Evolutionary conservation across 2,329 filamentous ascomycete genomes (phyloP), one percentile per base, ranked within the genome.

Genomic region (Claviceps pusilla): DNA sequence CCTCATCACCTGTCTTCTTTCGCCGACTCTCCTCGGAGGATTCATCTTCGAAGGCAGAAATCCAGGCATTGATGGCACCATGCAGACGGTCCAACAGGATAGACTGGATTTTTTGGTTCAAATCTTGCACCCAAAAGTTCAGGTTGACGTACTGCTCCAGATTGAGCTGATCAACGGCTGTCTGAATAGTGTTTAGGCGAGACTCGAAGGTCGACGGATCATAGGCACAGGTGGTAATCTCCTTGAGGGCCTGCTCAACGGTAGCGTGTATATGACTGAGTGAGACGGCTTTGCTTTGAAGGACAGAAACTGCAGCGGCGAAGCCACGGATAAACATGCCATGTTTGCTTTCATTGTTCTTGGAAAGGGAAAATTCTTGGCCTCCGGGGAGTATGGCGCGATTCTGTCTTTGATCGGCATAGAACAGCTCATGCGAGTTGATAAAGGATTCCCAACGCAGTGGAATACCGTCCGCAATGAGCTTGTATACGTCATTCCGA

Each of bases 401-500:
- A 61, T 58, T 78, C 51, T 71, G 68, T 55, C 69, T 64, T 52
- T 69, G 67, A 51, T 72, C 69, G 69, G 63, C 86, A 78, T 64
- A 85, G 71, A 64, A 90, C 37, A 96, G 77, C 66, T 98, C 93
- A 67, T 96, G 96, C 1, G 89, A 90, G 67, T 96, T 91, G 53
- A 98, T 88, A 62, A 99, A 97, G 0, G 93, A 95, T 65, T 98
- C 93, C 93, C 93, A 99, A 63, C 89, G 84, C 33, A 98, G 72
- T 1, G 89, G 89, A 35, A 97, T 79, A 56, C 94, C 93, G 69
- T 94, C 96, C 24, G 78, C 77, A 57, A 98, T 83, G 57, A 95
- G 77, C 47, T 74, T 73, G 64, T 95, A 90, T 1, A 93, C 88
- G 57, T 96, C 89, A 59, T 94, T 95, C 60, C 89, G 83, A 65